phyloP scores from a whole-genome alignment of 2,329 filamentous ascomycete genomes.

The Escovopsis sp. region DNA sequence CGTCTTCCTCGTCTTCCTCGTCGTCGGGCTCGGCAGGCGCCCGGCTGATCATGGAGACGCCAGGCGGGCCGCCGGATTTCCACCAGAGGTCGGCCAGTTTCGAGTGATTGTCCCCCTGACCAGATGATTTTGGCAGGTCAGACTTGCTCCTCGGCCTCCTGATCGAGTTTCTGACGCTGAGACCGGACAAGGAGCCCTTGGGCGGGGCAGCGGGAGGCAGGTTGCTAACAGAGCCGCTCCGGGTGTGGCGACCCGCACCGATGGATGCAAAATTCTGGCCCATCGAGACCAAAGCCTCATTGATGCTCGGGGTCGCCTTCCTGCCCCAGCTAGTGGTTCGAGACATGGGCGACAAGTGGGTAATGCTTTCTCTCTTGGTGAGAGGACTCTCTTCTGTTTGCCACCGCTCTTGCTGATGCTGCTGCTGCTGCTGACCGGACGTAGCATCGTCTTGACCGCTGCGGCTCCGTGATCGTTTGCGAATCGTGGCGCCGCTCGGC shows the following conservation, averaged over 20 bases:
- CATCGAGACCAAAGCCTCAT: constrained; percentile 43
- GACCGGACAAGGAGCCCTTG: constrained; percentile 31
- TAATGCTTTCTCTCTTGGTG: constrained; percentile 29
- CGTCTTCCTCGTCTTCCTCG: constrained; percentile 47
- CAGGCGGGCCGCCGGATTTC: constrained; percentile 38
- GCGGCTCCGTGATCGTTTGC: constrained; percentile 34
- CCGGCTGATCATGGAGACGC: constrained; percentile 32
- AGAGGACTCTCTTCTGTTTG: constrained; percentile 10
- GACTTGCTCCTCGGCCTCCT: constrained; percentile 43
- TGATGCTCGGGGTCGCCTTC: constrained; percentile 40
- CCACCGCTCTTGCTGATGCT: constrained; percentile 11
- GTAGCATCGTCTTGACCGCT: constrained; percentile 21
- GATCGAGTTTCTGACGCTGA: constrained; percentile 33
- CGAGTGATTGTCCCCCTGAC: constrained; percentile 20
- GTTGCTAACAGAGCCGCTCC: constrained; percentile 46
- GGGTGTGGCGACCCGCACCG: constrained; percentile 35
- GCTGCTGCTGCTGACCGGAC: background rate
- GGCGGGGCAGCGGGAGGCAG: constrained; percentile 32
- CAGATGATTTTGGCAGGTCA: constrained; percentile 29
- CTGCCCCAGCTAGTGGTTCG: constrained; percentile 38
- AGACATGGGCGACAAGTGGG: constrained; percentile 33
- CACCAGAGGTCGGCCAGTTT: constrained; percentile 37
- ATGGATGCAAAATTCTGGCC: constrained; percentile 40
- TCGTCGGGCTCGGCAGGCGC: constrained; percentile 26
- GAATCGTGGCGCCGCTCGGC: constrained; percentile 28